Evolutionary conservation across 129 eudicot genomes (phyloP).

Genomic region (Helianthus tuberosus): DNA sequence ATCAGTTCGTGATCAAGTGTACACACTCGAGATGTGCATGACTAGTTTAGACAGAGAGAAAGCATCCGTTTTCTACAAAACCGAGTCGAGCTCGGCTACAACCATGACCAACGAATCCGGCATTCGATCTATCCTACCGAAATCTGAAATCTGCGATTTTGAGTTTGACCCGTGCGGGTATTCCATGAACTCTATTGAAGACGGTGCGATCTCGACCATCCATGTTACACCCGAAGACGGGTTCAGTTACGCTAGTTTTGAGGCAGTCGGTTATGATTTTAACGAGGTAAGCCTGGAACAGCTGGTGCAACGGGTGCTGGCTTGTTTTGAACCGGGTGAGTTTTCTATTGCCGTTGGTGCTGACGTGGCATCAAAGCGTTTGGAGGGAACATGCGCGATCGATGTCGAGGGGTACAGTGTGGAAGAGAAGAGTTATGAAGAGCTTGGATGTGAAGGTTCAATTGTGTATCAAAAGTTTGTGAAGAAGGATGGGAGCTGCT

Average conservation of each 20-base stretch:
- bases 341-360: slow-evolving; percentile 80
- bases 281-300: slow-evolving; percentile 36
- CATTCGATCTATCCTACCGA: slow-evolving; percentile 66
- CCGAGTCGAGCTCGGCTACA: slow-evolving; percentile 47
- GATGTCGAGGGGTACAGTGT: slow-evolving; percentile 52
- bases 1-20: slow-evolving; percentile 40
- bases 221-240: slow-evolving; percentile 95
- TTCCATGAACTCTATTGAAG: slow-evolving; percentile 88
- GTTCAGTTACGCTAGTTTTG: slow-evolving; percentile 94
- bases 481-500: slow-evolving; percentile 40
- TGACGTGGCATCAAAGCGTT: slow-evolving; percentile 17
- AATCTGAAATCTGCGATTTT: slow-evolving; percentile 79
- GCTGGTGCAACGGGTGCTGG: slow-evolving; percentile 65
- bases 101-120: slow-evolving; percentile 70
- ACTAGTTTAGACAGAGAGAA: slow-evolving; percentile 73
- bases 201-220: slow-evolving; percentile 71
- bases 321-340: slow-evolving; percentile 75
- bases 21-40: slow-evolving; percentile 93
- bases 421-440: slow-evolving; percentile 56
- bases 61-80: slow-evolving; percentile 80
- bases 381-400: slow-evolving; percentile 31
- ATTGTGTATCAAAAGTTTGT: slow-evolving; percentile 65
- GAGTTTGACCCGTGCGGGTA: slow-evolving; percentile 97
- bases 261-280: slow-evolving; percentile 77
- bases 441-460: slow-evolving; percentile 64